Evolutionary conservation across 768 basidiomycete species (phyloP).

Genomic region (Asterophora parasitica): DNA sequence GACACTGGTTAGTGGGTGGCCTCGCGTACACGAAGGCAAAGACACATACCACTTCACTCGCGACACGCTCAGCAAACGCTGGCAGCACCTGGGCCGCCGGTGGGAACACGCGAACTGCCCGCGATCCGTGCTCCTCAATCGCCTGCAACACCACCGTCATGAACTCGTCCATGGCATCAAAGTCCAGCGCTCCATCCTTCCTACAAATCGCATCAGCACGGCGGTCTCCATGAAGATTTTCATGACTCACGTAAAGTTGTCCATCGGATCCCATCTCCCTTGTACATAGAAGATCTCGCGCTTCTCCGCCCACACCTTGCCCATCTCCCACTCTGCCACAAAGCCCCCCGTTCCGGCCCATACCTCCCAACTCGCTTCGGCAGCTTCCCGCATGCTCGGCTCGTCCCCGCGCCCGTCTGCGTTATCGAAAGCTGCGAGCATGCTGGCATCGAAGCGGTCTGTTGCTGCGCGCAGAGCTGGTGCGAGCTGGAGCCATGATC

Average conservation of each 20-base stretch:
- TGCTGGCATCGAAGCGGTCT: constrained; percentile 83
- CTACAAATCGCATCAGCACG: constrained; percentile 25
- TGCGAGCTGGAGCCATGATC: constrained; percentile 57
- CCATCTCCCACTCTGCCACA: constrained; percentile 79
- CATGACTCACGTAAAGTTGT: constrained; percentile 69
- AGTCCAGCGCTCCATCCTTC: constrained; percentile 62
- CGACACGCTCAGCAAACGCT: constrained; percentile 79
- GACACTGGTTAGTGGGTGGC: constrained; percentile 1
- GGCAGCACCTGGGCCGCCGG: constrained; percentile 70
- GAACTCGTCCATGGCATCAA: constrained; percentile 92
- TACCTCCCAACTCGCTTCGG: constrained; percentile 83
- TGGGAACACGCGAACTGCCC: constrained; percentile 86
- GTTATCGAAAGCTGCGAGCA: constrained; percentile 86
- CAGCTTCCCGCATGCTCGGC: constrained; percentile 71
- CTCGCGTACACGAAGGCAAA: neutral
- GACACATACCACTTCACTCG: constrained; percentile 70
- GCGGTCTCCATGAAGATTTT: neutral
- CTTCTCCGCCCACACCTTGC: constrained; percentile 94
- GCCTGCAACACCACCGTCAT: constrained; percentile 64
- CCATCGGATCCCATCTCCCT: constrained; percentile 70
- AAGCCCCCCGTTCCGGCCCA: constrained; percentile 31
- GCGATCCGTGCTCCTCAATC: constrained; percentile 68
- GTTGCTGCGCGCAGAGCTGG: constrained; percentile 69
- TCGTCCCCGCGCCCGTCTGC: constrained; percentile 77
- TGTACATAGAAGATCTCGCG: constrained; percentile 90